These are phyloP conservation scores for Dictyostelium capitatum DNA, from an alignment of 78 protist genomes.

Conservation along the genomic window DNA sequence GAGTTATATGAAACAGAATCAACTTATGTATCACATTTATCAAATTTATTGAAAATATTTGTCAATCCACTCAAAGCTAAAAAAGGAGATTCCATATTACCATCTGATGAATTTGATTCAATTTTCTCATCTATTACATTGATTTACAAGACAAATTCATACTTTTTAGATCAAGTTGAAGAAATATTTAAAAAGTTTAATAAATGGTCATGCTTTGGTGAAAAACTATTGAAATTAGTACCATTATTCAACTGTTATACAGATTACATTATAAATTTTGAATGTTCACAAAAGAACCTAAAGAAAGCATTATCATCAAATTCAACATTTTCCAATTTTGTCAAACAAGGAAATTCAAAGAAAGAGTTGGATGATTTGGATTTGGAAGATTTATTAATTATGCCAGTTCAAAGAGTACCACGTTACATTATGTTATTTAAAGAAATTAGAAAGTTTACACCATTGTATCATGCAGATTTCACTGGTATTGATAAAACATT, in stretches of 20 bases:
- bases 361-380: constrained; percentile 60
- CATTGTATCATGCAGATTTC: constrained; percentile 35
- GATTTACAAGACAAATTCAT: constrained; percentile 49
- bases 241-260: constrained; percentile 67
- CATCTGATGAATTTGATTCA: constrained; percentile 28
- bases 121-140: constrained; percentile 44
- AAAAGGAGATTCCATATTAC: constrained; percentile 27
- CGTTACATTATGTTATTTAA: constrained; percentile 80
- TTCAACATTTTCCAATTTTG: constrained; percentile 25
- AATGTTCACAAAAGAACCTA: constrained; percentile 22
- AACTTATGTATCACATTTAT: constrained; percentile 49
- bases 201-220: constrained; percentile 63
- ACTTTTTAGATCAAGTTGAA: constrained; percentile 47
- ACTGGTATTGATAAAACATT: constrained; percentile 23
- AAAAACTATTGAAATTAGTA: constrained; percentile 31
- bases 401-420: constrained; percentile 87
- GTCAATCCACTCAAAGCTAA: constrained; percentile 36
- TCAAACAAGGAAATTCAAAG: constrained; percentile 44
- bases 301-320: not conserved
- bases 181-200: constrained; percentile 66
- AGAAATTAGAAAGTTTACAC: constrained; percentile 57
- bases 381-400: constrained; percentile 60
- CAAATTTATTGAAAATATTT: constrained; percentile 47
- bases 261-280: constrained; percentile 70
- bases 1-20: constrained; percentile 75